Conservation (phyloP, 805 yeast genomes). For the Candida nitratophila region DNA sequence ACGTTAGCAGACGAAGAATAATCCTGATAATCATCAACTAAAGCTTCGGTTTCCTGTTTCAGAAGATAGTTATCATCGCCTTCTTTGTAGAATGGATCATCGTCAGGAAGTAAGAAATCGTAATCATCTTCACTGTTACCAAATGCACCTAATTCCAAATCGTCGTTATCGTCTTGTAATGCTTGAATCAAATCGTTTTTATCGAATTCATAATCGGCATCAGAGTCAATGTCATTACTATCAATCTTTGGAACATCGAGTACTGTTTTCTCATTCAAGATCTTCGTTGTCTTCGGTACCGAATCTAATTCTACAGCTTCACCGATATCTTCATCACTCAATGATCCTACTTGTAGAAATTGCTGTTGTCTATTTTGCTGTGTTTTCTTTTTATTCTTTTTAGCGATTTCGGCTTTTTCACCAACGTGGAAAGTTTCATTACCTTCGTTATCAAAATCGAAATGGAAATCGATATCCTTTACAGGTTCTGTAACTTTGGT, state of each 20-base stretch:
- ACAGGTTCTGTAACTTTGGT: slow-evolving; percentile 30
- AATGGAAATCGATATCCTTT: slow-evolving; percentile 34
- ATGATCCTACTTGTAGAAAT: slow-evolving; percentile 5
- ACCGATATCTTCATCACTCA: slow-evolving; percentile 54
- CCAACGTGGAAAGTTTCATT: slow-evolving; percentile 22
- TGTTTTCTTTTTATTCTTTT: slow-evolving; percentile 6
- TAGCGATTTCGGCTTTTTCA: slow-evolving; percentile 7
- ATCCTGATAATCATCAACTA: slow-evolving; percentile 31
- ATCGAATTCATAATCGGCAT: slow-evolving; percentile 58
- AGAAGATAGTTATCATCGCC: slow-evolving; percentile 25
- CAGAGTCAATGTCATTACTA: slow-evolving; percentile 40
- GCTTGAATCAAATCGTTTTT: slow-evolving; percentile 37
- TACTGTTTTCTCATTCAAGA: slow-evolving; percentile 18
- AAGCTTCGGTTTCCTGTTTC: slow-evolving; percentile 35
- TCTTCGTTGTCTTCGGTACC: slow-evolving; percentile 20
- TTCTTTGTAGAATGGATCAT: slow-evolving; percentile 13
- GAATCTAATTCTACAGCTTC: slow-evolving; percentile 35
- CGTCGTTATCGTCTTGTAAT: slow-evolving; percentile 31
- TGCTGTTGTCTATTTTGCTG: slow-evolving; percentile 1
- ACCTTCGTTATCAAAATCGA: slow-evolving; percentile 34
- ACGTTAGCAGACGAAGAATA: slow-evolving; percentile 14
- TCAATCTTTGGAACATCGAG: slow-evolving; percentile 46
- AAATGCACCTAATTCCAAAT: slow-evolving; percentile 25
- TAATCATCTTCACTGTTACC: slow-evolving; percentile 30
- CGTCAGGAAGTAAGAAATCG: slow-evolving; percentile 19